Evolutionary conservation across 257 asterid genomes (phyloP), one percentile per base, ranked within the genome.

Genomic region (Solanum acaule): DNA sequence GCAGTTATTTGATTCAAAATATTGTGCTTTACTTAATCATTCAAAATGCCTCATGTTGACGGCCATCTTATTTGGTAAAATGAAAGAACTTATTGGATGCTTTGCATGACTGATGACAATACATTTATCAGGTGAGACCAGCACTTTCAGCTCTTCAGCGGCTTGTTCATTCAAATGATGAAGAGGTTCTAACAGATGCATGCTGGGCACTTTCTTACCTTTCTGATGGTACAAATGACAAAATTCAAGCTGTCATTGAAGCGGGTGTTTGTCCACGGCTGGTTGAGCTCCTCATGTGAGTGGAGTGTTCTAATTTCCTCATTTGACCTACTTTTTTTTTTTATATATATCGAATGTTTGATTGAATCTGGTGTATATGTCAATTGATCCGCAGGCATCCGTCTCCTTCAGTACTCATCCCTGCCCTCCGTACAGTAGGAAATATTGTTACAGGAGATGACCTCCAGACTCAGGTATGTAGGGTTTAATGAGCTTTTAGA

Each of bases 161-260:
- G 44, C 98, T 95, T 84, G 90, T 95, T 88, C 89, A 91, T 88
- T 95, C 98, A 15, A 95, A 91, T 37, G 99, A 96, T 88, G 99
- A 95, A 89, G 99, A 95, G 91, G 98, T 96, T 79, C 94, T 96
- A 84, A 96, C 98, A 31, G 99, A 96, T 94, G 98, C 99, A 49
- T 96, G 98, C 88, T 96, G 99, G 99, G 98, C 99, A 87, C 98
- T 96, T 35, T 96, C 99, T 12, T 96, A 96, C 91, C 98, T 96
- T 42, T 94, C 99, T 67, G 99, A 95, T 90, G 98, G 99, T 86
- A 93, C 98, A 67, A 96, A 94, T 84, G 98, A 95, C 90, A 95
- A 95, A 93, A 96, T 96, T 89, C 98, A 96, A 92, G 98, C 98
- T 86, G 99, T 96, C 81, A 94, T 95, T 79, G 99, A 96, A 46